Base-by-base conservation (phyloP, 331 rosid species). In the Pyracantha coccinea region DNA sequence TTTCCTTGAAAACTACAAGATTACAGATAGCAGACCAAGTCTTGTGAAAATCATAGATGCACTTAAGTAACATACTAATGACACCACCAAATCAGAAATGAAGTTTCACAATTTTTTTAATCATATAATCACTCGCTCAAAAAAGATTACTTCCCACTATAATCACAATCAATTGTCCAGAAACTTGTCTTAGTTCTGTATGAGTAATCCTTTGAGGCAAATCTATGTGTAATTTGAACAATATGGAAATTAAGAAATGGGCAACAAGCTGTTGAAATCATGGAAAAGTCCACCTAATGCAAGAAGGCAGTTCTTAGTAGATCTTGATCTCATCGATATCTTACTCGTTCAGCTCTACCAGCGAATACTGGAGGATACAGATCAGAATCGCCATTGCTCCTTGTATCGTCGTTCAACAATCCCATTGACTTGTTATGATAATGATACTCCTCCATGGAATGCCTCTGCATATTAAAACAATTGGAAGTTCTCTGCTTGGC, bases 241-340 rank as follows among this genome's bases (percentile, higher is more conserved):
- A 52, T 52, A 69, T 78, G 72, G 63, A 78, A 68, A 31, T 60
- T 20, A 47, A 75, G 24, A 77, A 53, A 69, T 64, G 81, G 69
- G 81, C 92, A 88, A 92, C 91, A 83, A 87, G 96, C 79, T 72
- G 92, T 92, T 90, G 91, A 55, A 81, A 75, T 76, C 73, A 71
- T 73, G 57, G 55, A 50, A 16, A 50, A 50, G 17, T 50, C 9
- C 55, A 50, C n/a, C n/a, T 50, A 50, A 2, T 50, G 55, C 20
- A 50, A 50, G 55, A 28, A 41, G 71, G 60, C 58, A 69, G 57
- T 75, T 75, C 77, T 70, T 75, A 45, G 61, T 67, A 75, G 76
- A 76, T 80, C 57, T 32, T n/a, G 31, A 23, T 70, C 71, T 72
- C 79, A 75, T 21, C 80, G 80, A 63, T 84, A 78, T 80, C 84